Evolutionary conservation across 208 protist species (phyloP), one percentile per base, ranked within the genome.

Genomic region (Leishmania martiniquensis): DNA sequence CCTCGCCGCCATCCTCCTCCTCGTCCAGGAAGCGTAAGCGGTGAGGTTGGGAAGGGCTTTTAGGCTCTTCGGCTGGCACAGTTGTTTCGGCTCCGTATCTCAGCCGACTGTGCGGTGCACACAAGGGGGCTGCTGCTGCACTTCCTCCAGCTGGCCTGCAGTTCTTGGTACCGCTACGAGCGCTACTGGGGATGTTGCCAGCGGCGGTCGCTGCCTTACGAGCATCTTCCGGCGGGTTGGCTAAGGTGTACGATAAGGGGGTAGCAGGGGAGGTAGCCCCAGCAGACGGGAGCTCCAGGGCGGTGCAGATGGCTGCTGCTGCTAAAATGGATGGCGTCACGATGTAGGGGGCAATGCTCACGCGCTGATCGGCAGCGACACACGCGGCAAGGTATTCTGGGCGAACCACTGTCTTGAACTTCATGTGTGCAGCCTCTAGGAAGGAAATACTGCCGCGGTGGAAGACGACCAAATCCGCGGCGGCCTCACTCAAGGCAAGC

Each of bases 401-500:
- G 2, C 49, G 32, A 9, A 95, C 87, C 9, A 92, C 82, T 0
- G 63, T 72, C 57, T 90, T 93, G 74, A 83, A 87, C 37, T 69
- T 59, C 22, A 73, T 72, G 10, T 68, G 74, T 32, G 60, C 44
- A 37, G 65, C 80, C 5, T 77, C 71, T 20, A 94, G 55, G 39
- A 89, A 72, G 20, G 87, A 52, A 1, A 71, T 39, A 62, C 60
- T 89, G 57, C 85, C 89, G 65, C 87, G 71, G 72, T 91, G 77
- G 72, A 88, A 89, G 15, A 95, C 80, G 49, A 95, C 76, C 15
- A 95, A 54, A 54, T 91, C 83, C 1, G 91, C 91, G 5, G 84
- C 84, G 4, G 62, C 68, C 15, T 88, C 87, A 57, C 87, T 92
- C 10, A 92, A 57, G 54, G 86, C 89, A 1, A 95, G 77, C 13